Evolutionary conservation across 352 stramenopile genomes (phyloP).

Genomic region (Discostella stelligera): DNA sequence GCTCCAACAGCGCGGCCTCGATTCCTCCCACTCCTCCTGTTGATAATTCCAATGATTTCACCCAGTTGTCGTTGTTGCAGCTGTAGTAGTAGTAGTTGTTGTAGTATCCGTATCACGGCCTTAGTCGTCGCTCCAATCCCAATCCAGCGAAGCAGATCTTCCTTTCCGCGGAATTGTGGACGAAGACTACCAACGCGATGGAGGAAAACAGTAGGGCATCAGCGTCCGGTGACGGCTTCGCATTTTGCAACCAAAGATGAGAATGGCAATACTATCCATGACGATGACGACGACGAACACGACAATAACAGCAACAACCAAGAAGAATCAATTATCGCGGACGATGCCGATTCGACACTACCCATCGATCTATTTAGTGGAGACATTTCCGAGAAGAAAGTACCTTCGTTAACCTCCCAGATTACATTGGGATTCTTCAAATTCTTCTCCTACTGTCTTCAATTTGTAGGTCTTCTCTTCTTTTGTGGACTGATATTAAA

Average conservation of each 20-base stretch:
- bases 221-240: no score
- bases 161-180: no score
- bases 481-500: conserved; percentile 24
- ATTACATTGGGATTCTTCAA: conserved; percentile 28
- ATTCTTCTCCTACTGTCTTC: conserved; percentile 32
- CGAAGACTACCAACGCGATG: no score
- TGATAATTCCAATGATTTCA: no score
- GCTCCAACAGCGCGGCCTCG: no score
- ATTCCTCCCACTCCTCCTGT: no score
- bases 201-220: no score
- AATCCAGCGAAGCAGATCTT: no score
- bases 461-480: conserved; percentile 33
- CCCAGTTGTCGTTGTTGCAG: no score
- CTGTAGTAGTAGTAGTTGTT: no score
- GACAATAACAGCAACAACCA: not conserved
- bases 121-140: no score
- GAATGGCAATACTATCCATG: not conserved
- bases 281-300: conserved; percentile 4
- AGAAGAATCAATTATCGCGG: not conserved
- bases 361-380: conserved; percentile 3
- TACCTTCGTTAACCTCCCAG: not conserved
- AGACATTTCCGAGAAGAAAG: not conserved
- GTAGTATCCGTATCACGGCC: no score
- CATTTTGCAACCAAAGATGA: not conserved
- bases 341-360: conserved; percentile 7